phyloP scores from a whole-genome alignment of 2,329 filamentous ascomycete species.

The Fusarium udum region DNA sequence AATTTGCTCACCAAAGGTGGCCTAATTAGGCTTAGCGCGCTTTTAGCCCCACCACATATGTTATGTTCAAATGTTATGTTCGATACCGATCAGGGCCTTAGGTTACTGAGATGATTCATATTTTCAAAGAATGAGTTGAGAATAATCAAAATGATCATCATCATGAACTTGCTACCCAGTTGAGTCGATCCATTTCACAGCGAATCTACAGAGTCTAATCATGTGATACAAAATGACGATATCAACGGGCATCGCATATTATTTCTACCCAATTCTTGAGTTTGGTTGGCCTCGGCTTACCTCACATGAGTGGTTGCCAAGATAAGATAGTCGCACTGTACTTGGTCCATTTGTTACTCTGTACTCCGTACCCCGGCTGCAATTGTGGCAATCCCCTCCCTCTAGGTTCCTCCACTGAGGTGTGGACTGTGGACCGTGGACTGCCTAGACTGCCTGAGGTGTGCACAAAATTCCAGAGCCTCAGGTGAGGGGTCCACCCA shows the following conservation, averaged over 20 bases:
- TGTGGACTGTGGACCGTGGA: not conserved
- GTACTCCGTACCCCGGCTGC: constrained; percentile 1
- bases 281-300: not conserved
- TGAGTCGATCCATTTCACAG: not conserved
- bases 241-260: not conserved
- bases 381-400: constrained; percentile 21
- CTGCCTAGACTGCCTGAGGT: not conserved
- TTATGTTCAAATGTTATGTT: too few species aligned
- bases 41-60: too few species aligned
- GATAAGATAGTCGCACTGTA: constrained; percentile 24
- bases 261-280: not conserved
- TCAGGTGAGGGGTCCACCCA: constrained; percentile 37
- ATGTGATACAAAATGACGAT: constrained; percentile 14
- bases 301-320: constrained; percentile 22
- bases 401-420: constrained; percentile 7
- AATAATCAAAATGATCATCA: not conserved
- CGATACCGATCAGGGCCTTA: too few species aligned
- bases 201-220: not conserved
- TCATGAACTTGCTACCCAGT: not conserved
- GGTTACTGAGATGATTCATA: constrained; percentile 5
- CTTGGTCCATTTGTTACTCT: not conserved
- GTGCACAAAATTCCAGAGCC: constrained; percentile 36
- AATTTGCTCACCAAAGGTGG: too few species aligned
- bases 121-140: not conserved
- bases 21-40: too few species aligned